phyloP scores from a whole-genome alignment of 805 yeast species.

The Blastobotrys terrestris region DNA sequence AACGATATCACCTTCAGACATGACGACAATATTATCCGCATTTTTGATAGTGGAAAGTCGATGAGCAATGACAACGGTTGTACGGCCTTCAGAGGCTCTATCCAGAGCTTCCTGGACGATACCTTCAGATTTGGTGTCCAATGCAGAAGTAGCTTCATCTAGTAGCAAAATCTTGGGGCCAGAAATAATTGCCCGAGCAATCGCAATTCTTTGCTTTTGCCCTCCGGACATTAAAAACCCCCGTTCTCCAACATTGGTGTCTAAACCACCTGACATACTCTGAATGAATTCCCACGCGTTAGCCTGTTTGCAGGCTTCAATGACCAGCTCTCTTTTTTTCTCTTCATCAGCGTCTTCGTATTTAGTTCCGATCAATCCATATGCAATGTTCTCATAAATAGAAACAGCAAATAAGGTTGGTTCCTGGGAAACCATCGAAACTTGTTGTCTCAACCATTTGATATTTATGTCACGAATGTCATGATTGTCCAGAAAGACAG shows the following conservation, averaged over 20 bases:
- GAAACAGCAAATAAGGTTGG: constrained; percentile 89
- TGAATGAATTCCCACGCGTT: constrained; percentile 46
- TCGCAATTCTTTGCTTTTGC: constrained; percentile 77
- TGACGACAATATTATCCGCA: constrained; percentile 69
- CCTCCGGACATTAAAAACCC: constrained; percentile 87
- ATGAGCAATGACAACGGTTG: constrained; percentile 86
- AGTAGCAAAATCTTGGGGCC: constrained; percentile 68
- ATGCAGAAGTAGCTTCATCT: constrained; percentile 90
- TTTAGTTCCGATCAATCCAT: constrained; percentile 72
- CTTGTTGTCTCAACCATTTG: constrained; percentile 62
- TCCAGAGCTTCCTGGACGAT: constrained; percentile 77
- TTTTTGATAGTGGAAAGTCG: constrained; percentile 83
- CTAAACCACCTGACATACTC: constrained; percentile 48
- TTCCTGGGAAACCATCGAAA: constrained; percentile 94
- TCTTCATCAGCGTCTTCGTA: constrained; percentile 44
- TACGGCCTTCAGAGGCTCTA: constrained; percentile 60
- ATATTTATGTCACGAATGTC: constrained; percentile 69
- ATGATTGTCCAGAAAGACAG: constrained; percentile 75
- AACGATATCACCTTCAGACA: constrained; percentile 44
- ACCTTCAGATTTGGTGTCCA: constrained; percentile 79
- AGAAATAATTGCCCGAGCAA: constrained; percentile 76
- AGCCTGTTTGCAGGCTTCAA: constrained; percentile 33
- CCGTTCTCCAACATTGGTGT: constrained; percentile 59
- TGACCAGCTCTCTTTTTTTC: constrained; percentile 33
- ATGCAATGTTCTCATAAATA: constrained; percentile 79